Evolutionary conservation across 2,329 filamentous ascomycete species (phyloP).

Genomic region (Sporothrix luriei): DNA sequence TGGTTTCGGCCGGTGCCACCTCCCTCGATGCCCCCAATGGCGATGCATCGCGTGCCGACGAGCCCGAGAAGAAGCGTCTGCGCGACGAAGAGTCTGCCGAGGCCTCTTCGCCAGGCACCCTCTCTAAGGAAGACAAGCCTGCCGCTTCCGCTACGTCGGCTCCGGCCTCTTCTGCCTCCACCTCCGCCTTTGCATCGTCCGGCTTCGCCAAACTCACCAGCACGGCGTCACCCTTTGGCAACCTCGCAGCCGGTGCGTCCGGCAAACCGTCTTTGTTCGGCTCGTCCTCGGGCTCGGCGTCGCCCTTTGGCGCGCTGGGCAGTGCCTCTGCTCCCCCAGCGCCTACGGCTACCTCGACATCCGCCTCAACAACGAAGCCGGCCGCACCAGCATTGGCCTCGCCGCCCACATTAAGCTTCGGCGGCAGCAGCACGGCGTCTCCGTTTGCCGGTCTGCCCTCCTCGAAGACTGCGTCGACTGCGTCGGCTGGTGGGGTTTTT

Average conservation of each 20-base stretch:
- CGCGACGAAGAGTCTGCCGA: constrained; percentile 50
- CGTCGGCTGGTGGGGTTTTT: constrained; percentile 21
- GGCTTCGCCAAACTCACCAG: constrained; percentile 67
- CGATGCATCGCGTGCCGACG: constrained; percentile 43
- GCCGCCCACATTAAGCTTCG: constrained; percentile 49
- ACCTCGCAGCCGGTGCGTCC: constrained; percentile 48
- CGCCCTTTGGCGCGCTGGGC: constrained; percentile 44
- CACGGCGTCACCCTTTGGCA: constrained; percentile 66
- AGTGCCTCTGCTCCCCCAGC: constrained; percentile 41
- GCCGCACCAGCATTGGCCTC: constrained; percentile 41
- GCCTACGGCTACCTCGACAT: constrained; percentile 45
- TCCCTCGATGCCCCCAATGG: constrained; percentile 40
- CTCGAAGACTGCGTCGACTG: neutral
- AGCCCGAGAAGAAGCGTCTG: constrained; percentile 67
- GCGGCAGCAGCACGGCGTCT: constrained; percentile 46
- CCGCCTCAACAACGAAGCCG: constrained; percentile 35
- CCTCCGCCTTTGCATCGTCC: constrained; percentile 68
- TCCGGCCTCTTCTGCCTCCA: constrained; percentile 34
- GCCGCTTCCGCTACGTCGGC: constrained; percentile 47
- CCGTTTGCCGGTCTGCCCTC: constrained; percentile 48
- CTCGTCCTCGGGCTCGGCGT: constrained; percentile 47
- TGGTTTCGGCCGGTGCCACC: constrained; percentile 46
- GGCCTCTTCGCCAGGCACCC: neutral
- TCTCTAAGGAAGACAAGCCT: constrained; percentile 22
- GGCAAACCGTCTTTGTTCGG: constrained; percentile 56